phyloP scores from a whole-genome alignment of 2,329 filamentous ascomycete species.

The Blumeria hordei region DNA sequence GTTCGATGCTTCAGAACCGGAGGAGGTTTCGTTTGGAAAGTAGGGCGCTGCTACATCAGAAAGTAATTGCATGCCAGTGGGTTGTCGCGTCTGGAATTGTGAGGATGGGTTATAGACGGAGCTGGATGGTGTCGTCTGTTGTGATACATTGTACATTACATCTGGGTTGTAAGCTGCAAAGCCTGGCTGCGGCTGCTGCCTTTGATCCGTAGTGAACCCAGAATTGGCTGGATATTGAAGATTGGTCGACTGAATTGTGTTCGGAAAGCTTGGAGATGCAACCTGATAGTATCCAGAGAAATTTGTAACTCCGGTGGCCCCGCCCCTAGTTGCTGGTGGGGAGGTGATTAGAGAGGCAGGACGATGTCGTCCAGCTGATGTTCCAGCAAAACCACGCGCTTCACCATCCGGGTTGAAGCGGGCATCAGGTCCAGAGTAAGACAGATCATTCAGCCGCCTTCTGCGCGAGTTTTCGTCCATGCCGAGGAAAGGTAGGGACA shows the following conservation, averaged over 20 bases:
- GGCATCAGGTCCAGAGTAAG: slow-evolving; percentile 32
- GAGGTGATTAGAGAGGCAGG: slow-evolving; percentile 25
- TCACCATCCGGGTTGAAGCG: slow-evolving; percentile 20
- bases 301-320: slow-evolving; percentile 23
- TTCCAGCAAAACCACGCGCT: slow-evolving; percentile 9
- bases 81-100: slow-evolving; percentile 53
- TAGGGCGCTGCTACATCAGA: slow-evolving; percentile 51
- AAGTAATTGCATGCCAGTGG: slow-evolving; percentile 56
- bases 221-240: slow-evolving; percentile 13
- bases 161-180: slow-evolving; percentile 36
- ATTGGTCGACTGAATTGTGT: slow-evolving; percentile 19
- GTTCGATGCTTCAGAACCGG: slow-evolving; percentile 29
- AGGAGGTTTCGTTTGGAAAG: slow-evolving; percentile 43
- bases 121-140: slow-evolving; percentile 29
- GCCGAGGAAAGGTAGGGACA: slow-evolving; percentile 22
- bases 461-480: slow-evolving; percentile 61
- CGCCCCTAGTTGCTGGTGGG: slow-evolving; percentile 20
- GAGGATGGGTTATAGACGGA: slow-evolving; percentile 48
- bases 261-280: slow-evolving; percentile 25
- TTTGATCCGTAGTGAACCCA: slow-evolving; percentile 25
- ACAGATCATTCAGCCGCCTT: slow-evolving; percentile 51
- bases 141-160: slow-evolving; percentile 60
- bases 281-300: slow-evolving; percentile 37
- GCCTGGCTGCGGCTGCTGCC: slow-evolving; percentile 21
- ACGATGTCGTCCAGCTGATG: slow-evolving; percentile 20